phyloP scores from a whole-genome alignment of 192 early-diverging fungal genomes.

The Haplosporangium gracile region DNA sequence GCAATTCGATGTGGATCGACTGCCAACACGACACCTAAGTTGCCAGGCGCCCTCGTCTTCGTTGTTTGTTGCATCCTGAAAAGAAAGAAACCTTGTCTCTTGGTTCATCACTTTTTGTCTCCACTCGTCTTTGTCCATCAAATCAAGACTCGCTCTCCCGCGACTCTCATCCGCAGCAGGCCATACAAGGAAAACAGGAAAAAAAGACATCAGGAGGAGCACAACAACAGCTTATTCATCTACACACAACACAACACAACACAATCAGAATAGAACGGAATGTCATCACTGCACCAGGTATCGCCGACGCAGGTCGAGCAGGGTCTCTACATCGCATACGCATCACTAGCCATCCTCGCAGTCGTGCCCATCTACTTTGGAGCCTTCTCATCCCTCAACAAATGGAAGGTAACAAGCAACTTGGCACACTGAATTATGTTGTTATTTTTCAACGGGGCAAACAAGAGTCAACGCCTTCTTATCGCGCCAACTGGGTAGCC shows the following conservation, averaged over 20 bases:
- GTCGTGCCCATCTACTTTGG: conserved; percentile 88
- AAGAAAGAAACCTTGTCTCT: no score
- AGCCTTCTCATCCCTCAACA: conserved; percentile 75
- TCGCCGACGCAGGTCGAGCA: conserved; percentile 31
- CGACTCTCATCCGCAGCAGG: no score
- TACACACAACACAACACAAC: not conserved
- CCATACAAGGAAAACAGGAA: no score
- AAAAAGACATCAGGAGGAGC: no score
- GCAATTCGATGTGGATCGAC: no score
- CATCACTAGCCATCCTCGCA: conserved; percentile 84
- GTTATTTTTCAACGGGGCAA: conserved; percentile 30
- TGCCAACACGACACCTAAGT: no score
- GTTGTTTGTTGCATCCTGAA: no score
- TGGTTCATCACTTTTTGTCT: no score
- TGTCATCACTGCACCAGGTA: not conserved
- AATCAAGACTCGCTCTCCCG: no score
- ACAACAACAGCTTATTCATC: not conserved
- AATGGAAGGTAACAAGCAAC: conserved; percentile 59
- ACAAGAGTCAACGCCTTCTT: not conserved
- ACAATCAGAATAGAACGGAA: not conserved
- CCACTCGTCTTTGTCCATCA: no score
- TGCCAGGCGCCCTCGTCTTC: no score
- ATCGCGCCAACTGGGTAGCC: not conserved
- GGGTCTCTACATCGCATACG: conserved; percentile 83
- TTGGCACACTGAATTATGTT: not conserved